Evolutionary conservation across 805 yeast genomes (phyloP), one percentile per base, ranked within the genome.

Genomic region (Komagataella mondaviorum): DNA sequence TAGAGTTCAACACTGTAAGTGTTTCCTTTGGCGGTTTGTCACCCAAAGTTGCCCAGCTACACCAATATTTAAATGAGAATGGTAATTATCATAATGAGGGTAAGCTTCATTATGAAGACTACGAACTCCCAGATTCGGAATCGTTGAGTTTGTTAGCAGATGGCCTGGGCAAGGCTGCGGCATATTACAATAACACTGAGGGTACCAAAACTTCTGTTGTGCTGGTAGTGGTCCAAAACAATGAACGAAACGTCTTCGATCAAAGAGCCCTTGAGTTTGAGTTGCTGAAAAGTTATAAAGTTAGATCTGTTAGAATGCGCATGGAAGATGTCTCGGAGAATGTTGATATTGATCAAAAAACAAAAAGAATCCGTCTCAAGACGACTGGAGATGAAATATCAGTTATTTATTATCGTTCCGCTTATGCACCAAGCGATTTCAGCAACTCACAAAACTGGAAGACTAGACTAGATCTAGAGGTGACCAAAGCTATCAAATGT

Each of bases 11-110:
- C 67, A 90, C 99, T 1, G 88, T 93, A 3, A 85, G 96, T 59
- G 96, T 91, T 3, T 90, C 97, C 1, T 93, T 93, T 70, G 96
- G 95, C 18, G 98, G 95, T 0, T 71, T 93, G 52, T 83, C 96
- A 1, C 64, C 88, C 12, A 85, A 83, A 62, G 91, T 88, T 23
- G 85, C 93, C 18, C 71, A 78, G 56, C 69, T 88, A 52, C 99
- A 93, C 65, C 65, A 73, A 18, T 87, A 76, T 58, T 66, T 85
- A 60, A 84, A 85, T 61, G 60, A 66, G 3, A 60, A 70, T 6
- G 89, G 89, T 2, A 64, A 66, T n/a, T 86, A 85, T 60, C 69
- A 69, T 30, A 22, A 54, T 18, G 60, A 68, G 4, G 71, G 71
- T 46, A 61, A 73, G 1, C 64, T 65, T 22, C 63, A 65, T 18